Evolutionary conservation across 2,329 filamentous ascomycete genomes (phyloP), one percentile per base, ranked within the genome.

Genomic region (Curvularia hawaiiensis): DNA sequence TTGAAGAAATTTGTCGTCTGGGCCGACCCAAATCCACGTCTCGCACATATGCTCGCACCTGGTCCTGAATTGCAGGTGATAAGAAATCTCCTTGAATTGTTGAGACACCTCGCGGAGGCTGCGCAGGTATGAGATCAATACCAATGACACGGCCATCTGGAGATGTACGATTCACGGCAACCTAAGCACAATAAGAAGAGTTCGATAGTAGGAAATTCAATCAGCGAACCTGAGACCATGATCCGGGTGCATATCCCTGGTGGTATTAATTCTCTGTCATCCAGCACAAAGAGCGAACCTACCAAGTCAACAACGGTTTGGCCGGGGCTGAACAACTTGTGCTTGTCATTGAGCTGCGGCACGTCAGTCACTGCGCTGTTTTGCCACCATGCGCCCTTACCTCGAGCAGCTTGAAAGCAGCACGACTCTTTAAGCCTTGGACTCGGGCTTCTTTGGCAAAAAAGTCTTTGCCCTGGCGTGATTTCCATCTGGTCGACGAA

Each of bases 21-120:
- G 80, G 78, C 52, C 86, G 80, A 38, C 85, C 88, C 54, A 83
- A 80, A 47, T 83, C 80, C 1, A 88, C 85, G 59, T 89, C 85
- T 47, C 82, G 78, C 40, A 99, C 85, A 70, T 93, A 95, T 5
- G 86, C 83, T 73, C 89, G 88, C 39, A 97, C 88, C 75, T 94
- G 85, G 22, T 81, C 83, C 75, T 90, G 90, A n/a, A 97, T 88
- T 2, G 79, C 77, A 0, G 86, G 83, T 6, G 88, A 90, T 40
- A 98, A 81, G 65, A 99, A 98, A 74, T 99, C 91, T 47, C 96
- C 95, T 77, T 99, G 95, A 56, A 99, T 92, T 2, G 92, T 92
- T 28, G 91, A 93, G n/a, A 96, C 92, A 22, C 95, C 95, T 69
- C 85, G 87, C 0, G 95, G 95, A 5, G 96, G 94, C 73, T 94